These are phyloP conservation scores for Aciculosporium take DNA, from an alignment of 2,329 filamentous ascomycete species.

Conservation along the genomic window DNA sequence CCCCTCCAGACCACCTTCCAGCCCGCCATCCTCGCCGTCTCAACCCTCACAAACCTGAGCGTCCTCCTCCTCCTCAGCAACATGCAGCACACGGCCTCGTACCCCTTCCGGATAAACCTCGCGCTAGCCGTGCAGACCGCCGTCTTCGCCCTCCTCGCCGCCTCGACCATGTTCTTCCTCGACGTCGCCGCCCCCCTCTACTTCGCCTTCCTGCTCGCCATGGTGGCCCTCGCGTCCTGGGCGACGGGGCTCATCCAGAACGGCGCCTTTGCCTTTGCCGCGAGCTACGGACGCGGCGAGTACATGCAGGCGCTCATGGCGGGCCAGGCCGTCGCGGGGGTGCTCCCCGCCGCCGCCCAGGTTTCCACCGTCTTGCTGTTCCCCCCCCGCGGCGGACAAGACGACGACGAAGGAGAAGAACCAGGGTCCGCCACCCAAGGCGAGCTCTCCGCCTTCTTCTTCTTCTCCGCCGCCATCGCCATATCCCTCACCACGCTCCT, in stretches of 20 bases:
- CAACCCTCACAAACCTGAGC: conserved; percentile 66
- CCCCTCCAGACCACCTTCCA: conserved; percentile 76
- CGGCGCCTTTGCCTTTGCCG: conserved; percentile 81
- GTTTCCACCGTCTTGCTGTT: conserved; percentile 62
- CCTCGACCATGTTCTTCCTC: conserved; percentile 61
- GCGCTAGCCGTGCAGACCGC: conserved; percentile 65
- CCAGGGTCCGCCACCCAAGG: conserved; percentile 11
- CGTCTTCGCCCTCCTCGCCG: conserved; percentile 62
- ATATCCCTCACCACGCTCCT: conserved; percentile 58
- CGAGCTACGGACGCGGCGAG: conserved; percentile 68
- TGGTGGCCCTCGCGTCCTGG: conserved; percentile 66
- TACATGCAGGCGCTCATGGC: conserved; percentile 97
- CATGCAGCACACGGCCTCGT: conserved; percentile 70
- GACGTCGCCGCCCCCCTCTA: conserved; percentile 50
- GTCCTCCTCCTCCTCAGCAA: conserved; percentile 66
- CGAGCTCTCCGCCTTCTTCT: conserved; percentile 60
- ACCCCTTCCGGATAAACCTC: conserved; percentile 69
- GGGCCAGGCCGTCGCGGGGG: conserved; percentile 82
- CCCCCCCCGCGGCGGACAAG: conserved; percentile 27
- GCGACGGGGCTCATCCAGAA: conserved; percentile 84
- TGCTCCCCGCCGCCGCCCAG: conserved; percentile 76
- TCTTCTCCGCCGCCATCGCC: conserved; percentile 75
- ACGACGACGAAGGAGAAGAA: no score
- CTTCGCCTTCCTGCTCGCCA: conserved; percentile 66
- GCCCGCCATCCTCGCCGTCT: conserved; percentile 74